Evolutionary conservation across 495 filamentous ascomycete species (phyloP).

Genomic region (Lasiosphaeria miniovina): DNA sequence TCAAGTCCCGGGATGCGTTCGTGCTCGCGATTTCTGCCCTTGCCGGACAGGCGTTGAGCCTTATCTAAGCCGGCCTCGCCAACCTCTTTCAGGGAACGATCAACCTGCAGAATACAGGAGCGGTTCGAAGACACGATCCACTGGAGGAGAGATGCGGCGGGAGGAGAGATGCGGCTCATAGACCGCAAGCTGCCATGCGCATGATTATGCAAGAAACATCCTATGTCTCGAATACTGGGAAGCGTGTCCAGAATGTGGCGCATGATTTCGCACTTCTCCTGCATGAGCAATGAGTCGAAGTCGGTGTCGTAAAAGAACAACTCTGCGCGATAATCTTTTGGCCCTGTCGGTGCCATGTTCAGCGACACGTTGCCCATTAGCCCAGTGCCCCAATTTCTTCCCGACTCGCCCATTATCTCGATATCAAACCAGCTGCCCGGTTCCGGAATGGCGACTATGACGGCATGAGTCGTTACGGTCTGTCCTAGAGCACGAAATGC

Average conservation of each 20-base stretch:
- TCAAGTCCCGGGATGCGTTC: slow-evolving; percentile 64
- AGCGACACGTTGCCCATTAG: neutral
- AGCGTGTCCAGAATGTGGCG: slow-evolving; percentile 62
- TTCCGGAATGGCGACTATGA: slow-evolving; percentile 3
- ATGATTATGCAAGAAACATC: slow-evolving; percentile 49
- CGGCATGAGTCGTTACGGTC: neutral
- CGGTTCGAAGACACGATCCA: slow-evolving; percentile 93
- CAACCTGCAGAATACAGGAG: slow-evolving; percentile 72
- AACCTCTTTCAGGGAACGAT: slow-evolving; percentile 7
- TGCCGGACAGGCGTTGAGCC: slow-evolving; percentile 9
- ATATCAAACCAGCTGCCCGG: slow-evolving; percentile 4
- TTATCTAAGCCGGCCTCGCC: neutral
- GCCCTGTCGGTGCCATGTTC: neutral
- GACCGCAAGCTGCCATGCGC: slow-evolving; percentile 45
- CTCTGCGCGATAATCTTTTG: slow-evolving; percentile 40
- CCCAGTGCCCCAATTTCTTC: neutral
- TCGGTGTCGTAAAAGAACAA: slow-evolving; percentile 32
- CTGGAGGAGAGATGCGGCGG: slow-evolving; percentile 66
- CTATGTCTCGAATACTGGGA: slow-evolving; percentile 64
- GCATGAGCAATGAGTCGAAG: slow-evolving; percentile 30
- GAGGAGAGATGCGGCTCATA: slow-evolving; percentile 65
- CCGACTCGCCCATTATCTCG: slow-evolving; percentile 8
- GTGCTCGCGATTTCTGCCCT: slow-evolving; percentile 22
- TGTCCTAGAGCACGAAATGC: slow-evolving; percentile 13
- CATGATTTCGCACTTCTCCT: slow-evolving; percentile 54